These are phyloP conservation scores for Taxillus chinensis DNA, from an alignment of 164 flowering plant species.

Conservation along the genomic window DNA sequence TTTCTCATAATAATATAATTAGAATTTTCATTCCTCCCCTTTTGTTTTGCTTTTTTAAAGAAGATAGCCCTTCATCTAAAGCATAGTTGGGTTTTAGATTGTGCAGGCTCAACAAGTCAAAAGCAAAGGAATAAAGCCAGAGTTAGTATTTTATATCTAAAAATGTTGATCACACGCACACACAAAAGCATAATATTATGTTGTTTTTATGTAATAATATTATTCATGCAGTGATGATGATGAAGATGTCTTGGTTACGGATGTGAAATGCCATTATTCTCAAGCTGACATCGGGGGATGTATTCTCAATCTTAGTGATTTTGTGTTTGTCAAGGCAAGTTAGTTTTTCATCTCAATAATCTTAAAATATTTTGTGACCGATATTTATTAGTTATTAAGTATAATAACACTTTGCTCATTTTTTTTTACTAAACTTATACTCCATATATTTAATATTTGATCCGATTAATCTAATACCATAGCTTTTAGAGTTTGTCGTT, in stretches of 20 bases:
- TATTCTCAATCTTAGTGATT: slow-evolving; percentile 46
- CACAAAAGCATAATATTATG: not conserved
- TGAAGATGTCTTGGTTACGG: slow-evolving; percentile 34
- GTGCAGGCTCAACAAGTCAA: slow-evolving; percentile 23
- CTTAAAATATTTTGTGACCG: no score
- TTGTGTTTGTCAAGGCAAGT: slow-evolving; percentile 45
- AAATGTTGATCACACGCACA: no score
- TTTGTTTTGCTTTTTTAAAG: no score
- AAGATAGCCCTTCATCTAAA: no score
- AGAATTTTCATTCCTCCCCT: no score
- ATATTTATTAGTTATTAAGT: no score
- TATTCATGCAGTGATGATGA: slow-evolving; percentile 28
- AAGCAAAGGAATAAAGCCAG: slow-evolving; percentile 15
- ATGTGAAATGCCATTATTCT: slow-evolving; percentile 47
- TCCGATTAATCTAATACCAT: no score
- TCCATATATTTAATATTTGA: no score
- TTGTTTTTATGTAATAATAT: not conserved
- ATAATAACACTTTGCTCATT: no score
- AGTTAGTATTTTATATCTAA: slow-evolving; percentile 24
- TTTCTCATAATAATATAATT: no score
- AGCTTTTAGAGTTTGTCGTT: no score
- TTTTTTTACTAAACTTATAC: no score
- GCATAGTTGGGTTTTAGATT: slow-evolving; percentile 7
- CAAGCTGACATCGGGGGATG: slow-evolving; percentile 35
- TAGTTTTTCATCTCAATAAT: not conserved